Percentiles rank a stretch among this genome's conserved stretches.
Conservation (phyloP, 2,329 filamentous ascomycete genomes). For the Colletotrichum liriopes region DNA sequence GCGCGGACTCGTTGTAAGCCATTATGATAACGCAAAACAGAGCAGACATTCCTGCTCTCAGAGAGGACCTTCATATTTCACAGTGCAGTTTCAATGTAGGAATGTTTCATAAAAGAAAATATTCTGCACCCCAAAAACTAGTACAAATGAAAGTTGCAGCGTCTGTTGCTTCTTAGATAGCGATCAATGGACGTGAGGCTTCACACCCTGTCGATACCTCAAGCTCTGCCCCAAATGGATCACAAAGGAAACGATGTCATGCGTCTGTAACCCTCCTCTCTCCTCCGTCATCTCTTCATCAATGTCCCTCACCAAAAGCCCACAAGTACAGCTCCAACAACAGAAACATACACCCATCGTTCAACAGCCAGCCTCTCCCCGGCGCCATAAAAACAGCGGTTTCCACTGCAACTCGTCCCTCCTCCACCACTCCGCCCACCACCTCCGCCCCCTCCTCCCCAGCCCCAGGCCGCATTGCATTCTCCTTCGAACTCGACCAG, state of each 20-base stretch:
- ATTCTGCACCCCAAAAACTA: no score
- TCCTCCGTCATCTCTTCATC: background rate
- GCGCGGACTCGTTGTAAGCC: no score
- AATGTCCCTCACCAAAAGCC: background rate
- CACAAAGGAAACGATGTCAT: background rate
- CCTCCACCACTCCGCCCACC: slow-evolving; percentile 13
- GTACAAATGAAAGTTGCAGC: background rate
- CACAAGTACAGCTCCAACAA: slow-evolving; percentile 17
- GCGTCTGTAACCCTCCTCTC: background rate
- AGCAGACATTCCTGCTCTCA: background rate
- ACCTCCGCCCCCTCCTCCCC: background rate
- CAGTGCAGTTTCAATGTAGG: no score
- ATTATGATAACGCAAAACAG: background rate
- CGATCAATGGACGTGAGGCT: background rate
- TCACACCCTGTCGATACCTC: background rate
- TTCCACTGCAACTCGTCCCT: slow-evolving; percentile 1
- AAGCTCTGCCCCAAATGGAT: background rate
- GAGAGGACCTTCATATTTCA: background rate
- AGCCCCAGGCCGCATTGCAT: slow-evolving; percentile 31
- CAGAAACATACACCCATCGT: slow-evolving; percentile 16
- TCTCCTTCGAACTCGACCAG: slow-evolving; percentile 33
- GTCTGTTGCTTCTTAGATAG: background rate
- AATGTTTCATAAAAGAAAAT: background rate
- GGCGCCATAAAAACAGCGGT: slow-evolving; percentile 30
- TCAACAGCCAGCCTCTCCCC: slow-evolving; percentile 22